A percentile compares a stretch with the other conserved stretches of the same genome.
These are phyloP conservation scores for Leccinum olivaceopallidum DNA, from an alignment of 768 basidiomycete species.

Conservation along the genomic window DNA sequence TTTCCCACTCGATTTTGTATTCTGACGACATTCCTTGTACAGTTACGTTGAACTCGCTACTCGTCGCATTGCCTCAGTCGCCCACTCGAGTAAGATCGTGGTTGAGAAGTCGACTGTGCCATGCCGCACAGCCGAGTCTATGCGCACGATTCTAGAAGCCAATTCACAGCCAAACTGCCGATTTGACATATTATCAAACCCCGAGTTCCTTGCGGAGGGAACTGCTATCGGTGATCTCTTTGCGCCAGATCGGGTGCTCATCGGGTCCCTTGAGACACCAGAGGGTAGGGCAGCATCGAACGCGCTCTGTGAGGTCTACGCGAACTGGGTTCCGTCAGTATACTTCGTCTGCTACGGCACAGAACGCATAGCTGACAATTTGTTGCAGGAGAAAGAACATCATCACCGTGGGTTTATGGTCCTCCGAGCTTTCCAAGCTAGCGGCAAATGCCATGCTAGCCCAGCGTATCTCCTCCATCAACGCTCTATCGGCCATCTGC, in stretches of 20 bases:
- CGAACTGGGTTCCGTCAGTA: constrained; percentile 94
- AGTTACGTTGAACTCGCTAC: constrained; percentile 98
- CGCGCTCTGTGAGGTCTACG: constrained; percentile 79
- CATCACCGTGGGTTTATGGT: constrained; percentile 96
- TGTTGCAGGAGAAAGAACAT: constrained; percentile 64
- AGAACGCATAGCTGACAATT: constrained; percentile 1
- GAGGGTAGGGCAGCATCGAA: constrained; percentile 83
- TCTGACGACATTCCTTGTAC: constrained; percentile 10
- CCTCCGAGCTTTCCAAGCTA: constrained; percentile 96
- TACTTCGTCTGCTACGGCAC: neutral
- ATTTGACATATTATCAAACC: constrained; percentile 99
- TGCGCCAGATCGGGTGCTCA: constrained; percentile 91
- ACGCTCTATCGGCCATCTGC: constrained; percentile 97
- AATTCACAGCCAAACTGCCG: constrained; percentile 90
- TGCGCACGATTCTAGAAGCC: constrained; percentile 98
- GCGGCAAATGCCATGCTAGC: constrained; percentile 99
- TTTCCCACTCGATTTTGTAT: constrained; percentile 7
- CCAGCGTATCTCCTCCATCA: constrained; percentile 97
- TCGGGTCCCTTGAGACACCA: constrained; percentile 89
- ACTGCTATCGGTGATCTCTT: constrained; percentile 92
- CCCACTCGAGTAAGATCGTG: constrained; percentile 92
- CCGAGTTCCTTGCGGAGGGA: constrained; percentile 98
- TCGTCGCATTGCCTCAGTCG: constrained; percentile 91
- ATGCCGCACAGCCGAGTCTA: constrained; percentile 97
- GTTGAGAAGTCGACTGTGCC: constrained; percentile 99